Conservation (phyloP, 2,329 filamentous ascomycete genomes). For the Aphanocladium album region DNA sequence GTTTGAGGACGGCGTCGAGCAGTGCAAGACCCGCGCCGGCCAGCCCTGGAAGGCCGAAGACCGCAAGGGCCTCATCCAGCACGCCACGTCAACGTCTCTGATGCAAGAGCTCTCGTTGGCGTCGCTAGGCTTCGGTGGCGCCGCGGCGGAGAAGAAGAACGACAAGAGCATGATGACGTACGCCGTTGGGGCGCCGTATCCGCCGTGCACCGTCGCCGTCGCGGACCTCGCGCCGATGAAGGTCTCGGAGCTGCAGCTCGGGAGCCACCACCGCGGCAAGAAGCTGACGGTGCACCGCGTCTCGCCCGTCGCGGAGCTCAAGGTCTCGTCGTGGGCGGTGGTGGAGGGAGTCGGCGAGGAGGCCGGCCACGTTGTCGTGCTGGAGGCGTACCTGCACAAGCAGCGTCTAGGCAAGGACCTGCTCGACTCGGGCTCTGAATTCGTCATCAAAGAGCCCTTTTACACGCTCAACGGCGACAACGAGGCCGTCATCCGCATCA, state of each 20-base stretch:
- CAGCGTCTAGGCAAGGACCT: slow-evolving; percentile 27
- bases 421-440: slow-evolving; percentile 27
- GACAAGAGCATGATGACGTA: slow-evolving; percentile 25
- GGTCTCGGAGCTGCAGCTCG: slow-evolving; percentile 22
- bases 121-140: slow-evolving; percentile 14
- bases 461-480: slow-evolving; percentile 38
- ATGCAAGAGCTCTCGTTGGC: slow-evolving; percentile 28
- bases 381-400: slow-evolving; percentile 31
- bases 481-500: slow-evolving; percentile 33
- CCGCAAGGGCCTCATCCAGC: slow-evolving; percentile 17
- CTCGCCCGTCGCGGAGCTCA: slow-evolving; percentile 21
- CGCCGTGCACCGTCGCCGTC: slow-evolving; percentile 20
- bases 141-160: slow-evolving; percentile 7
- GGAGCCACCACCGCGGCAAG: slow-evolving; percentile 26
- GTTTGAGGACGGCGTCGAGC: slow-evolving; percentile 18
- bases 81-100: slow-evolving; percentile 25
- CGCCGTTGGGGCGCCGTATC: slow-evolving; percentile 22
- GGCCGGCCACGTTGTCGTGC: slow-evolving; percentile 21
- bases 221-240: slow-evolving; percentile 21
- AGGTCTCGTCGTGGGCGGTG: slow-evolving; percentile 26
- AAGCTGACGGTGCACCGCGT: slow-evolving; percentile 23
- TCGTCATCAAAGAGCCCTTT: slow-evolving; percentile 47
- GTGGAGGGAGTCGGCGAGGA: slow-evolving; percentile 25
- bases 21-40: slow-evolving; percentile 20
- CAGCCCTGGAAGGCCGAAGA: slow-evolving; percentile 19